phyloP scores from a whole-genome alignment of 192 early-diverging fungal species.

The Gigaspora rosea region DNA sequence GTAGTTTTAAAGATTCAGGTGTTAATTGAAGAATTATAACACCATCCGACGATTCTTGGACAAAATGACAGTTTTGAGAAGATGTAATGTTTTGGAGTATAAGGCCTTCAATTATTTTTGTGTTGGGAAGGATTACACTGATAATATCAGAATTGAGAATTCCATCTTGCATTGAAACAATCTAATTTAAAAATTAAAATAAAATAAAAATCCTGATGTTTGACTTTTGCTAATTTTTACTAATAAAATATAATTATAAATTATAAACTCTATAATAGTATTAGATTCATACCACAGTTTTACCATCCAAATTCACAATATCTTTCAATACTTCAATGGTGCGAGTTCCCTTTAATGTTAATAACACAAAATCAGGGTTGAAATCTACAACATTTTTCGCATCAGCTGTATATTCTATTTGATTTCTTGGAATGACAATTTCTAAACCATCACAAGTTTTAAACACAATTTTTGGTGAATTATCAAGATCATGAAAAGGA shows the following conservation, averaged over 20 bases:
- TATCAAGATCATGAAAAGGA: not conserved
- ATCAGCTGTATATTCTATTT: not conserved
- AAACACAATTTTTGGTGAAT: not conserved
- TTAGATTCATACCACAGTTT: not conserved
- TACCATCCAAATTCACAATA: not conserved
- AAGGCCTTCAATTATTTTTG: not conserved
- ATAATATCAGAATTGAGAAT: not conserved
- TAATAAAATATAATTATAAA: too few relatives aligned
- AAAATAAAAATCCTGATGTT: not conserved
- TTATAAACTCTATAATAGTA: not conserved
- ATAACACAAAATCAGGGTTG: not conserved
- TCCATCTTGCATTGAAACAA: not conserved
- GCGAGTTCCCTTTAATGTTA: not conserved
- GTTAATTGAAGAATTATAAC: not conserved
- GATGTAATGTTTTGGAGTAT: not conserved
- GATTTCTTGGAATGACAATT: not conserved
- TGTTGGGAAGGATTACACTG: not conserved
- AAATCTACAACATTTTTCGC: not conserved
- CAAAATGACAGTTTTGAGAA: not conserved
- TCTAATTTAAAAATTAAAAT: not conserved
- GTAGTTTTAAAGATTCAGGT: not conserved
- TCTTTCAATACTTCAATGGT: not conserved
- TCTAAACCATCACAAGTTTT: not conserved
- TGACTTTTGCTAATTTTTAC: too few relatives aligned
- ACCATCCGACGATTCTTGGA: not conserved